Evolutionary conservation across 2,329 filamentous ascomycete genomes (phyloP), one percentile per base, ranked within the genome.

Genomic region (Septoria petroselini): DNA sequence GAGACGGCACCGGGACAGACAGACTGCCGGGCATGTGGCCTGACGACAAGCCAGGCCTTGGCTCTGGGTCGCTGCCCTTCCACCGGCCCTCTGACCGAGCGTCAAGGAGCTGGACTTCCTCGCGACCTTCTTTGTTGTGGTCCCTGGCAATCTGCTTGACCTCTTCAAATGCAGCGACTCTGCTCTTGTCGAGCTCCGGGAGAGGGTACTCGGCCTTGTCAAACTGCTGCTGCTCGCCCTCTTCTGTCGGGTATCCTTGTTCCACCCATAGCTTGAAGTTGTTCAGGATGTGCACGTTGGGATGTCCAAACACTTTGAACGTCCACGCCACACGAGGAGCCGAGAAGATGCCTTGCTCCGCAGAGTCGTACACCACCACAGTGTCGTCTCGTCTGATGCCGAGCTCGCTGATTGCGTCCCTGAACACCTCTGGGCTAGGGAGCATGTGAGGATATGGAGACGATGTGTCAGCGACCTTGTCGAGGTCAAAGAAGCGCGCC

Each of bases 361-460:
- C 85, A 21, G 83, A 85, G 68, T 98, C 93, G 66, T 98, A 98
- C 4, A 98, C 88, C 0, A 98, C 93, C 3, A 98, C 81, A 29
- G 83, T 86, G 59, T 98, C 93, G 59, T 96, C 88, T 55, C 83
- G 82, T 48, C 83, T 81, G 58, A 98, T 93, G 6, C 93, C 93
- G 41, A 98, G 73, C 58, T 86, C 81, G 61, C 86, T 85, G 91
- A 98, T 94, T 34, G 91, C 88, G 46, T 84, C 80, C 37, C 88
- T 87, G 66, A 98, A 97, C 43, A 82, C 78, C 63, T 87, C 83
- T 30, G 87, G 77, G 6, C 80, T 84, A 2, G 93, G 93, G 2
- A 98, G 81, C 93, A 98, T 98, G 69, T 98, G 93, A 6, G 93
- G 91, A 68, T 95, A 97, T 1, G 88, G 86, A 48, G 86, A 95